Evolutionary conservation across 2,329 filamentous ascomycete species (phyloP).

Genomic region (Colletotrichum salicis): DNA sequence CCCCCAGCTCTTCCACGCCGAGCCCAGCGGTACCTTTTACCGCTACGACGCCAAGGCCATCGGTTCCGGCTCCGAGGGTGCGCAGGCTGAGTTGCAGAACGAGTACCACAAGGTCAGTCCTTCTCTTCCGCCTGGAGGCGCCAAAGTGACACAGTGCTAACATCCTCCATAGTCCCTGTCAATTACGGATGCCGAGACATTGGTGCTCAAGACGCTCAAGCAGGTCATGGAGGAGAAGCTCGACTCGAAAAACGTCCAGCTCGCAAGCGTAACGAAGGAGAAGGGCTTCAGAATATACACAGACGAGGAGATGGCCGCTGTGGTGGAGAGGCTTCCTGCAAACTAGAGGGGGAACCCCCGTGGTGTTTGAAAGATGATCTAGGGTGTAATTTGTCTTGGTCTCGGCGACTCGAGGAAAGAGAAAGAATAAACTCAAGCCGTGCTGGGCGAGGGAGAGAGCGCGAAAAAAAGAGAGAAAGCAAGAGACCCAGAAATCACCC

Average conservation of each 20-base stretch:
- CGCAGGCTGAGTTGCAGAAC: conserved; percentile 97
- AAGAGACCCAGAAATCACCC: not conserved
- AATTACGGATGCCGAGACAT: conserved; percentile 89
- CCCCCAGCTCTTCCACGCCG: conserved; percentile 95
- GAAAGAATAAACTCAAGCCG: not conserved
- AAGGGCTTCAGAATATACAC: conserved; percentile 99
- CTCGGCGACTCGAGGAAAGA: not conserved
- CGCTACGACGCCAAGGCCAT: conserved; percentile 99
- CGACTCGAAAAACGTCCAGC: conserved; percentile 97
- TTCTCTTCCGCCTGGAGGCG: not conserved
- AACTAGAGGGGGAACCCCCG: conserved; percentile 56
- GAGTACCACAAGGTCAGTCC: conserved; percentile 87
- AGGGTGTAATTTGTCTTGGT: not conserved
- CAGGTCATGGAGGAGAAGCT: conserved; percentile 99
- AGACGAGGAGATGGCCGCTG: conserved; percentile 94
- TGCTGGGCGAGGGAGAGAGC: not conserved
- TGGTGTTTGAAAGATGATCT: conserved; percentile 1
- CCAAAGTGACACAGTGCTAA: conserved; percentile 2
- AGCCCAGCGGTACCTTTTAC: conserved; percentile 98
- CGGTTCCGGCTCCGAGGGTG: conserved; percentile 95
- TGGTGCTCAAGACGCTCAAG: conserved; percentile 97
- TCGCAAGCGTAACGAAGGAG: conserved; percentile 97
- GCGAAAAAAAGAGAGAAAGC: conserved; percentile 5
- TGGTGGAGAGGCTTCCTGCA: conserved; percentile 83
- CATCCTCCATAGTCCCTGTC: conserved; percentile 75